Evolutionary conservation across 805 yeast genomes (phyloP), one percentile per base, ranked within the genome.

Genomic region (Ogataea thermomethanolica): DNA sequence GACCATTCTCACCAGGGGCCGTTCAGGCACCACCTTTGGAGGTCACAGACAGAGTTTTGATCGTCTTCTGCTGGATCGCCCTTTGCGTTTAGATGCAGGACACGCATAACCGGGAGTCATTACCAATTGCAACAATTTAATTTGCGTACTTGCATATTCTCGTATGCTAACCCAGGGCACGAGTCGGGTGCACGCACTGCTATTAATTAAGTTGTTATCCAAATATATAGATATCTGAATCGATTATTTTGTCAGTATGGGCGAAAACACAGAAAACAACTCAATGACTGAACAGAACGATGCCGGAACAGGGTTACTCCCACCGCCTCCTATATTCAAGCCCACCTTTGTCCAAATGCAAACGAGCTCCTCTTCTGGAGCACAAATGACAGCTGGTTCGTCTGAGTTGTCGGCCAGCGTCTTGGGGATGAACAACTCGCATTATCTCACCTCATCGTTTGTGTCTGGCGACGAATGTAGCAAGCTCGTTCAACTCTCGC

Each of bases 261-360:
- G 28, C n/a, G 10, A 26, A 31, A 27, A 24, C 31, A 20, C 25
- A 8, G 13, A n/a, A 13, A 3, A 28, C 8, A 24, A 12, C 29
- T 13, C 29, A 8, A 28, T 24, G 9, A 13, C 27, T 3, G n/a
- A 37, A 8, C 20, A 5, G 20, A 17, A 5, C 20, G n/a, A 40
- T 15, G 25, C 24, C 9, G 30, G 22, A 27, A 24, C 41, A 12
- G 38, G 34, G 6, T 44, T 57, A 23, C 43, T 71, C 3, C 77
- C 77, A 7, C 65, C 71, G 5, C 76, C 76, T 1, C 77, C 77
- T 2, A 63, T 67, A 14, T 64, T 71, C 44, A 69, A 67, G 49
- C 70, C 75, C 6, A 69, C 73, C 4, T 68, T 71, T 45, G 65
- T 71, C 13, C 74, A 68, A 45, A 67, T 69, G 69, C 62, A 60